Evolutionary conservation across 306 rosid genomes (phyloP), one percentile per base, ranked within the genome.

Genomic region (Sophora flavescens): DNA sequence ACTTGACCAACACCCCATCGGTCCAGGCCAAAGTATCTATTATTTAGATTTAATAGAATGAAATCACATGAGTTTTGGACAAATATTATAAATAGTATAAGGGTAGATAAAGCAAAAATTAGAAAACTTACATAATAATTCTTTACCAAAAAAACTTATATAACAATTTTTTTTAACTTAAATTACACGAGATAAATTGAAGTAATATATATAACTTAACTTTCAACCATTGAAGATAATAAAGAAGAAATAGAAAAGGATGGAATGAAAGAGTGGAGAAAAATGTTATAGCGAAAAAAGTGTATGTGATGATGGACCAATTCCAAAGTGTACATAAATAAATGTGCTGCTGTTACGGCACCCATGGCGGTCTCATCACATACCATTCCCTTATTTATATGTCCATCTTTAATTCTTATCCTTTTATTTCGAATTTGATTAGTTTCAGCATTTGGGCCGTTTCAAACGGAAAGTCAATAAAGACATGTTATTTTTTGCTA

Each of bases 401-500:
- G 62, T 18, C 14, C 62, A 18, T 22, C 64, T 63, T 76, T 74
- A 32, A 63, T 38, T 75, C 53, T 63, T 76, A 64, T 64, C 65
- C 72, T 47, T 64, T 63, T 51, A 6, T 50, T 63, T 64, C 13
- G 30, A 63, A 36, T 71, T 36, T 54, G 39, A 42, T 77, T 44
- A 42, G 41, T 77, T 57, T 64, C 38, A 65, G 6, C 9, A 33
- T 66, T 66, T 66, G 59, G 74, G 53, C 80, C 58, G 36, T 65
- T 77, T 67, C 59, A 56, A 57, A 68, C 75, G 75, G 61, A 16
- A 65, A 76, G 79, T 75, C 79, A 75, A 51, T 63, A 48, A 30
- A 8, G 67, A 66, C 63, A 66, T 57, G 80, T 76, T 76, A 66
- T 68, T 68, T 68, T 68, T 77, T 77, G 62, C 81, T 45, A 68